phyloP scores from a whole-genome alignment of 768 basidiomycete species.

The Lactifluus pinguis region DNA sequence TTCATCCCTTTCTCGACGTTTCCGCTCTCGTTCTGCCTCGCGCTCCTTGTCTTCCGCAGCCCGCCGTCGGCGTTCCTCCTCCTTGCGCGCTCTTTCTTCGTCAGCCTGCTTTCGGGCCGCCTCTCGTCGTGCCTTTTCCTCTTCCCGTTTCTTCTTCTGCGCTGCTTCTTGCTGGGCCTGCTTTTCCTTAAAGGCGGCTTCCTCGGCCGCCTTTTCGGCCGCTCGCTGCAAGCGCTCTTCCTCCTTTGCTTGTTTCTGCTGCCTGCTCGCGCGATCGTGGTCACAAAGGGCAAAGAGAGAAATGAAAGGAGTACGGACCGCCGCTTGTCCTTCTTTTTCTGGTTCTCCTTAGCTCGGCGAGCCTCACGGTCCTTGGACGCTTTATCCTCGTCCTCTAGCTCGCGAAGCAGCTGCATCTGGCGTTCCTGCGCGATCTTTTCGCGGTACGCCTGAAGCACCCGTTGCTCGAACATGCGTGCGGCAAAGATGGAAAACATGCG shows the following conservation, averaged over 20 bases:
- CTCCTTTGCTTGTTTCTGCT: constrained; percentile 88
- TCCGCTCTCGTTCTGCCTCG: constrained; percentile 65
- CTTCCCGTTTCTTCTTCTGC: constrained; percentile 71
- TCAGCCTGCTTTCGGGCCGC: constrained; percentile 65
- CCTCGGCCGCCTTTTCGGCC: constrained; percentile 81
- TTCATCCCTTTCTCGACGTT: constrained; percentile 69
- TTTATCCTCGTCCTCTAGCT: constrained; percentile 94
- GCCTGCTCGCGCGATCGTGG: constrained; percentile 37
- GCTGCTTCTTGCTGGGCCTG: constrained; percentile 76
- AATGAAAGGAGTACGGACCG: constrained; percentile 38
- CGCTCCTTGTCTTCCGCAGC: constrained; percentile 73
- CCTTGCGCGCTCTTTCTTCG: constrained; percentile 74
- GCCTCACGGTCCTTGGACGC: constrained; percentile 77
- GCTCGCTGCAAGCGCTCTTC: constrained; percentile 79
- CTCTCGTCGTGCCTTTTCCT: constrained; percentile 77
- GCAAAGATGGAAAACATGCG: constrained; percentile 99
- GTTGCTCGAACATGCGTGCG: constrained; percentile 98
- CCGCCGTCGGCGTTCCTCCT: constrained; percentile 75
- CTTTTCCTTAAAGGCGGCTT: constrained; percentile 67
- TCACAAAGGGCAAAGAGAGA: constrained; percentile 11
- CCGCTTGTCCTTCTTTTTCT: constrained; percentile 99
- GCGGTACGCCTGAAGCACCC: constrained; percentile 91
- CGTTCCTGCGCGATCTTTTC: constrained; percentile 96
- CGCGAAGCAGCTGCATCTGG: constrained; percentile 84
- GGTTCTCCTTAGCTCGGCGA: constrained; percentile 87